Conservation (phyloP, 164 flowering plant species). For the Nymphaea thermarum region DNA sequence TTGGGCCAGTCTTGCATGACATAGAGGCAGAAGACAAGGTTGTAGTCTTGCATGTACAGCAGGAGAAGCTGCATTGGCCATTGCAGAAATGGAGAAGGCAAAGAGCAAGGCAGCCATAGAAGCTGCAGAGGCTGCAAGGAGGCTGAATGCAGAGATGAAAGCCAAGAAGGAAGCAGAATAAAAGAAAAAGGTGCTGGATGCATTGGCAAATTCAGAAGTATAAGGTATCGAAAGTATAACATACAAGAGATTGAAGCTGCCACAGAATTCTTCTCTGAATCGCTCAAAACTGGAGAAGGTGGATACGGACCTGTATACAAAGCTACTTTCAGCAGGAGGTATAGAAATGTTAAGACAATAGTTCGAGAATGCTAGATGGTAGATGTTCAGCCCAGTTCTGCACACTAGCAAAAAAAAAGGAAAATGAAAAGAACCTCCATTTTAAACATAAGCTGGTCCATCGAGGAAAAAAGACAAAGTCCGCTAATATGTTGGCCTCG, state of each 20-base stretch:
- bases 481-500: too few relatives aligned
- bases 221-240: slow-evolving; percentile 43
- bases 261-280: slow-evolving; percentile 29
- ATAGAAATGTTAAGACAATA: too few relatives aligned
- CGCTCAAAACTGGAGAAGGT: slow-evolving; percentile 61
- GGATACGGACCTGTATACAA: slow-evolving; percentile 75
- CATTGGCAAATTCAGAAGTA: slow-evolving; percentile 27
- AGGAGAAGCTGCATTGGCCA: slow-evolving; percentile 45
- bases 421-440: too few relatives aligned
- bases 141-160: slow-evolving; percentile 42
- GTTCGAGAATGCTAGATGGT: too few relatives aligned
- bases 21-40: too few relatives aligned
- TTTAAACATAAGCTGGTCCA: too few relatives aligned
- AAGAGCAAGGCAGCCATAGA: slow-evolving; percentile 55
- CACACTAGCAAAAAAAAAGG: too few relatives aligned
- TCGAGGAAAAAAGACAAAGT: too few relatives aligned
- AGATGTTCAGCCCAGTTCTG: too few relatives aligned
- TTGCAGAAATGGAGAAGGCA: slow-evolving; percentile 52
- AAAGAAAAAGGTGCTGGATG: slow-evolving; percentile 29
- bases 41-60: too few relatives aligned
- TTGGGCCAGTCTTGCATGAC: too few relatives aligned
- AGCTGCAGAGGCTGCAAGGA: slow-evolving; percentile 49
- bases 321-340: slow-evolving; percentile 62
- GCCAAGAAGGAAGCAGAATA: slow-evolving; percentile 40
- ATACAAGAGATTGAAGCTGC: slow-evolving; percentile 59